Percentiles rank a stretch among this genome's conserved stretches.
phyloP scores from a whole-genome alignment of 2,329 filamentous ascomycete species.

The Colletotrichum agaves region DNA sequence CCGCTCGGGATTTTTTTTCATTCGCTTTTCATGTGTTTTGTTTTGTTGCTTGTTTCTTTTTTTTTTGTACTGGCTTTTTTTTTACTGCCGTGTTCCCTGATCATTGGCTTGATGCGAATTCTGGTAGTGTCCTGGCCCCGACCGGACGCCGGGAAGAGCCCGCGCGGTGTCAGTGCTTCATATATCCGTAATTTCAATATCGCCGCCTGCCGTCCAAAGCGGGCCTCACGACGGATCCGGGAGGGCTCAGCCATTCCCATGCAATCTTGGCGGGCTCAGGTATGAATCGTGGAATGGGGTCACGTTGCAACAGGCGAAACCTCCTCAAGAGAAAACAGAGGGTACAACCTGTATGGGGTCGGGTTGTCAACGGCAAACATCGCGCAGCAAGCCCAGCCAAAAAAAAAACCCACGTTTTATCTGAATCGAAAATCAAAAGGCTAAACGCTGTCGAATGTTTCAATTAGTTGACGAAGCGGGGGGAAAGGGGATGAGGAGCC shows the following conservation, averaged over 20 bases:
- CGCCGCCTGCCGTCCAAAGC: conserved; percentile 16
- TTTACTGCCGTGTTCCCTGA: background rate
- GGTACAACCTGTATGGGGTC: conserved; percentile 16
- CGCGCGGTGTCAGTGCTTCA: conserved; percentile 5
- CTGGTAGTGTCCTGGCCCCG: background rate
- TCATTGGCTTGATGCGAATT: background rate
- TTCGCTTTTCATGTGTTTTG: conserved; percentile 1
- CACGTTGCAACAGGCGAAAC: conserved; percentile 6
- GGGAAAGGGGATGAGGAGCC: background rate
- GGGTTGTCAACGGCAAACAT: conserved; percentile 8
- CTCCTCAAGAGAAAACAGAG: background rate
- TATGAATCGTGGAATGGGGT: conserved; percentile 20
- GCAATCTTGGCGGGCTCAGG: conserved; percentile 7
- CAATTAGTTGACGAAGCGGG: background rate
- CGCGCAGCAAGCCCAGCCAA: background rate
- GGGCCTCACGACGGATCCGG: conserved; percentile 10
- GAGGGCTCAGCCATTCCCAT: conserved; percentile 13
- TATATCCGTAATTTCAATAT: background rate
- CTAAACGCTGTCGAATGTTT: background rate
- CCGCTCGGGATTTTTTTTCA: background rate
- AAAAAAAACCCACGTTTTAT: background rate
- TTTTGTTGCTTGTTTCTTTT: conserved; percentile 1
- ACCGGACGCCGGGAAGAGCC: conserved; percentile 1
- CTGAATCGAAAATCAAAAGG: background rate
- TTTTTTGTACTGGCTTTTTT: background rate